phyloP scores from a whole-genome alignment of 1,284 basidiomycete genomes.

The Ceratobasidium sp. region DNA sequence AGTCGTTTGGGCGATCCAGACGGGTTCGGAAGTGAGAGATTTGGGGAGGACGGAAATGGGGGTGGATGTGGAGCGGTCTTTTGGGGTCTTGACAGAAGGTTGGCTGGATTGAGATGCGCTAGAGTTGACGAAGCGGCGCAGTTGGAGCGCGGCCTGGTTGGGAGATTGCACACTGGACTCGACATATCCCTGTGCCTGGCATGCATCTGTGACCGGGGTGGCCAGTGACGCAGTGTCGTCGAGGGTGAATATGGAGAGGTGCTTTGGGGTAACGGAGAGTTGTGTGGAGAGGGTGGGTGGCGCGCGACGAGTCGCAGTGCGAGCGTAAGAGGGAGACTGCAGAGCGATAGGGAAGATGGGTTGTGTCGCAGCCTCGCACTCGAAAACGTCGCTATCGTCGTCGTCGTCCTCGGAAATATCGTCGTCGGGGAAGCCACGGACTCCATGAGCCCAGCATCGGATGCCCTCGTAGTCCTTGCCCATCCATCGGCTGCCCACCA shows the following conservation, averaged over 20 bases:
- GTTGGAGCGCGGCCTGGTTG: conserved; percentile 26
- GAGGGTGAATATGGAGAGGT: conserved; percentile 34
- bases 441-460: conserved; percentile 41
- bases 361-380: conserved; percentile 2
- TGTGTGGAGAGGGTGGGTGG: conserved; percentile 30
- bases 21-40: conserved; percentile 28
- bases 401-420: conserved; percentile 30
- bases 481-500: conserved; percentile 44
- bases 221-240: conserved; percentile 44
- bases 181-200: conserved; percentile 40
- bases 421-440: conserved; percentile 42
- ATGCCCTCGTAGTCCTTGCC: conserved; percentile 45
- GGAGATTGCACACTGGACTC: conserved; percentile 23
- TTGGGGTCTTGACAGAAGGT: conserved; percentile 10
- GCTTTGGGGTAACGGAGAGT: conserved; percentile 32
- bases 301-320: conserved; percentile 23
- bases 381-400: conserved; percentile 29
- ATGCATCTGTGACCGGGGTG: conserved; percentile 38
- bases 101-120: neutral
- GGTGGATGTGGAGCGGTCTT: conserved; percentile 22
- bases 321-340: conserved; percentile 1
- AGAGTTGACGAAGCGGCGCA: conserved; percentile 32
- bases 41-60: conserved; percentile 7
- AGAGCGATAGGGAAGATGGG: conserved; percentile 38
- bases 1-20: conserved; percentile 23